phyloP scores from a whole-genome alignment of 2,329 filamentous ascomycete genomes.

The Plenodomus biglobosus region DNA sequence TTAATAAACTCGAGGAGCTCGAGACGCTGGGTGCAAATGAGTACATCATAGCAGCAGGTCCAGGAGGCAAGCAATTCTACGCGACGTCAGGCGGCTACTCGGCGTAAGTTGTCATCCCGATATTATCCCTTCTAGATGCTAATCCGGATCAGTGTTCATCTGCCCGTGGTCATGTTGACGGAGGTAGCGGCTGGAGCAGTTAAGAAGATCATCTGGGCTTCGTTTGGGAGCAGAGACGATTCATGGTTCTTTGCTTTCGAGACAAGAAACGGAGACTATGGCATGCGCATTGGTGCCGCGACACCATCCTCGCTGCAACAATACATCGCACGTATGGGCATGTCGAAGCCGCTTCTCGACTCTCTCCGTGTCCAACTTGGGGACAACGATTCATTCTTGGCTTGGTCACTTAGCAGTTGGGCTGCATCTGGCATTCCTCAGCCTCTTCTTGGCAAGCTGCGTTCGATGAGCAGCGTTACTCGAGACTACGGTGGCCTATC shows the following conservation, averaged over 20 bases:
- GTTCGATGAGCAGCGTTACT: neutral
- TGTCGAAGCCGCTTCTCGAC: neutral
- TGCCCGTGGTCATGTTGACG: conserved; percentile 17
- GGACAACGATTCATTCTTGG: conserved; percentile 23
- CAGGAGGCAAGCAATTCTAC: conserved; percentile 22
- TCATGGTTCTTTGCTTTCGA: conserved; percentile 35
- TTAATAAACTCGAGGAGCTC: conserved; percentile 18
- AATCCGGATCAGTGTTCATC: conserved; percentile 14
- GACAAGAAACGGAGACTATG: conserved; percentile 9
- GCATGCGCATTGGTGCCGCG: conserved; percentile 11
- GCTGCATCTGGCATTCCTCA: conserved; percentile 16
- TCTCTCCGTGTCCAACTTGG: conserved; percentile 31
- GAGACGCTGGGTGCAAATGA: conserved; percentile 10
- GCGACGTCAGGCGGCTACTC: conserved; percentile 33
- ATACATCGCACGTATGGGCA: conserved; percentile 10
- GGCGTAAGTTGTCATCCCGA: conserved; percentile 15
- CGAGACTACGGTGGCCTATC: conserved; percentile 2
- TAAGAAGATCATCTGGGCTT: conserved; percentile 27
- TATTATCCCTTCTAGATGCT: neutral
- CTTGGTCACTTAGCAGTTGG: conserved; percentile 25
- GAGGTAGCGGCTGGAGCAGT: conserved; percentile 8
- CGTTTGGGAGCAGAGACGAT: conserved; percentile 24
- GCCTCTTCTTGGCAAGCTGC: conserved; percentile 6
- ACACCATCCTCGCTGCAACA: conserved; percentile 9
- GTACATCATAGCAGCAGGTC: conserved; percentile 33